phyloP scores from a whole-genome alignment of 805 yeast genomes.

The Komagataella kurtzmanii region DNA sequence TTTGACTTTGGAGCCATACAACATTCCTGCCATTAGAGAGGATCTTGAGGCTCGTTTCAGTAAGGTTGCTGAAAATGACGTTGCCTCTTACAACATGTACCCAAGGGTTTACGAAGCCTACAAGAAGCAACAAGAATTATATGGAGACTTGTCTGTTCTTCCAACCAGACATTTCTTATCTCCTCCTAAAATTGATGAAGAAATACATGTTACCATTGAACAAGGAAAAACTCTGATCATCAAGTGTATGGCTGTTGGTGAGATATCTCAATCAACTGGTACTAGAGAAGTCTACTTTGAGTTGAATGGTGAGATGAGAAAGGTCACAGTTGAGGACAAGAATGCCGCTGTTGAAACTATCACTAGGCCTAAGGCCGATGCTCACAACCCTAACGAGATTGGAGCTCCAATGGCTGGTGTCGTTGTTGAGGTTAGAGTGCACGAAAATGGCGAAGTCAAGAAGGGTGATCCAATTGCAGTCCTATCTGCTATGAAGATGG shows the following conservation, averaged over 20 bases:
- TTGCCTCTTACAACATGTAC: constrained; percentile 95
- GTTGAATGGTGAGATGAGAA: constrained; percentile 96
- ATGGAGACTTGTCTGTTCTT: constrained; percentile 85
- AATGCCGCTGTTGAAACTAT: constrained; percentile 74
- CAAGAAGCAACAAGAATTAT: constrained; percentile 59
- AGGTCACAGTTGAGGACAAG: constrained; percentile 84
- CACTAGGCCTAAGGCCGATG: constrained; percentile 83
- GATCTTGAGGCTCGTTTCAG: constrained; percentile 73
- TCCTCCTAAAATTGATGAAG: constrained; percentile 81
- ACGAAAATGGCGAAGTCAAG: constrained; percentile 78
- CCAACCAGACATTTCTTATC: constrained; percentile 88
- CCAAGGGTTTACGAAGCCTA: constrained; percentile 93
- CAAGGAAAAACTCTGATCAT: constrained; percentile 89
- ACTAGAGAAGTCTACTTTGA: constrained; percentile 94
- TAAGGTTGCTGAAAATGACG: constrained; percentile 69
- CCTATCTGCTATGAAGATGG: constrained; percentile 98
- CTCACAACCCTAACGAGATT: constrained; percentile 76
- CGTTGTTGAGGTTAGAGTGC: constrained; percentile 85
- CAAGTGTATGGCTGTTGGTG: constrained; percentile 88
- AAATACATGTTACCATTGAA: constrained; percentile 79
- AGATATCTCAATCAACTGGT: constrained; percentile 74
- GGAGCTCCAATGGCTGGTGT: constrained; percentile 99
- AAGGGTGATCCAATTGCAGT: constrained; percentile 95
- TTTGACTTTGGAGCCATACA: constrained; percentile 73
- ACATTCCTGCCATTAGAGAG: constrained; percentile 55